Conservation (phyloP, 768 basidiomycete species). For the Flagelloscypha sp. region DNA sequence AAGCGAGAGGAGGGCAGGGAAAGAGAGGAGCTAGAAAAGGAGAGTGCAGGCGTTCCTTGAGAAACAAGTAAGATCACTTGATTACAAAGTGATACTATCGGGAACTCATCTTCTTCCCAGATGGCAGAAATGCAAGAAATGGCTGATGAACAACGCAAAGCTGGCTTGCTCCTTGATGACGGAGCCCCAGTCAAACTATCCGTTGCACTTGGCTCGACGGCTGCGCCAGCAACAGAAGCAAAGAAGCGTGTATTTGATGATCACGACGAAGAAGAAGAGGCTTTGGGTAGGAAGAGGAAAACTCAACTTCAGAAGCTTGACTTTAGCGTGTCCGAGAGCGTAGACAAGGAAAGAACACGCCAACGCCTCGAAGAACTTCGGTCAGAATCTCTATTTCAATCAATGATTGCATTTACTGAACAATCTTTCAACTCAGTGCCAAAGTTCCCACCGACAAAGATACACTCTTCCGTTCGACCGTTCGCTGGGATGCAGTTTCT, state of each 20-base stretch:
- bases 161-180: conserved; percentile 84
- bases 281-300: conserved; percentile 67
- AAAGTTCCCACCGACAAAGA: conserved; percentile 75
- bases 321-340: conserved; percentile 73
- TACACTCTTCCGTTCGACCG: conserved; percentile 71
- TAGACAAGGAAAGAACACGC: too few relatives aligned
- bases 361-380: too few relatives aligned
- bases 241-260: conserved; percentile 64
- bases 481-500: conserved; percentile 85
- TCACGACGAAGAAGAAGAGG: conserved; percentile 86
- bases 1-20: too few relatives aligned
- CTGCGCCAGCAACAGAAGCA: conserved; percentile 39
- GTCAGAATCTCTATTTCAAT: too few relatives aligned
- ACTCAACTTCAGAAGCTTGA: conserved; percentile 86
- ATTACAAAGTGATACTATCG: too few relatives aligned
- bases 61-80: too few relatives aligned
- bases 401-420: too few relatives aligned
- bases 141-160: conserved; percentile 84
- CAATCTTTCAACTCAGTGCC: too few relatives aligned
- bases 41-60: too few relatives aligned
- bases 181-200: conserved; percentile 84
- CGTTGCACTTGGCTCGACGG: conserved; percentile 62
- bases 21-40: too few relatives aligned
- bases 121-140: conserved; percentile 95
- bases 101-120: too few relatives aligned